Evolutionary conservation across 176 grass and related monocot species (phyloP).

Genomic region (Hordeum marinum): DNA sequence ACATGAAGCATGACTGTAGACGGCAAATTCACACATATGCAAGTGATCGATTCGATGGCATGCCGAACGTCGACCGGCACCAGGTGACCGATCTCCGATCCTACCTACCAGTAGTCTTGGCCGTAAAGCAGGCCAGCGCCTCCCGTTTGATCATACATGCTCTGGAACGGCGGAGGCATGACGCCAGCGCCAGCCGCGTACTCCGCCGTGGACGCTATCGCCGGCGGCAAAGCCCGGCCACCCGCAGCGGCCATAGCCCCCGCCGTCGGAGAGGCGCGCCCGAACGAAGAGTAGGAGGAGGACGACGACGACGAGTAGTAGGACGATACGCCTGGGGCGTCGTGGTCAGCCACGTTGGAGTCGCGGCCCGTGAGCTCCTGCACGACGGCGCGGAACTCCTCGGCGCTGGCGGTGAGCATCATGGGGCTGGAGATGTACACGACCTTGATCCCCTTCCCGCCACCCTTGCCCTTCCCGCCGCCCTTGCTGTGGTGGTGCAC

Average conservation of each 20-base stretch:
- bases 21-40: neutral
- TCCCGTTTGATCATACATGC: conserved; percentile 21
- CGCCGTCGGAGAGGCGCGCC: neutral
- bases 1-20: neutral
- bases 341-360: conserved; percentile 66
- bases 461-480: conserved; percentile 13
- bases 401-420: conserved; percentile 62
- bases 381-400: conserved; percentile 74
- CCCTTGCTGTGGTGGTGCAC: conserved; percentile 28
- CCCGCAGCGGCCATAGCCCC: neutral
- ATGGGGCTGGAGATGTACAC: conserved; percentile 88
- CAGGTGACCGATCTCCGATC: neutral
- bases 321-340: neutral
- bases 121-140: conserved; percentile 21
- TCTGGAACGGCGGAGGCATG: conserved; percentile 25
- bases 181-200: neutral
- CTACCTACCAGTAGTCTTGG: conserved; percentile 48
- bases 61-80: neutral
- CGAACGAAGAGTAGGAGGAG: conserved; percentile 8
- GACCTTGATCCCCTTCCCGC: conserved; percentile 48
- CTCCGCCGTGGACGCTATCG: neutral
- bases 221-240: neutral
- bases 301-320: neutral
- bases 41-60: neutral
- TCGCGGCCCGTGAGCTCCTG: conserved; percentile 69